Evolutionary conservation across 306 rosid species (phyloP).

Genomic region (Sindora glabra): DNA sequence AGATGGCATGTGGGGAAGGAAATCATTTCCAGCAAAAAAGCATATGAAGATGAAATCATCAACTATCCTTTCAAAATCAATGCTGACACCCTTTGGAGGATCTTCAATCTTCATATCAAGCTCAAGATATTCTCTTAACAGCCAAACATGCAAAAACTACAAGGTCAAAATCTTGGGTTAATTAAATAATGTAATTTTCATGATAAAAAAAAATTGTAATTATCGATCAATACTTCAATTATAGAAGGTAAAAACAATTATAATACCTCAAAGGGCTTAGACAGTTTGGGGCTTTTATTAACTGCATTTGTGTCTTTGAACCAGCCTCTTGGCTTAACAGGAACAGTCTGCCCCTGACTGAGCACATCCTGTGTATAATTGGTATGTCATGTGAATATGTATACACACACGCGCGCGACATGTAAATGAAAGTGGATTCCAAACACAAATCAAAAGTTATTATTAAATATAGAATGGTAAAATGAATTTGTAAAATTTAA

Average conservation of each 20-base stretch:
- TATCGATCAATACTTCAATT: background rate
- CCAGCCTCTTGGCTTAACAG: background rate
- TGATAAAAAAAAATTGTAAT: no score
- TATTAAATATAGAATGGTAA: no score
- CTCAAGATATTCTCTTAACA: constrained; percentile 52
- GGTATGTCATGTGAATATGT: constrained; percentile 7
- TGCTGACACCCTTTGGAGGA: constrained; percentile 18
- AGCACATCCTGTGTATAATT: constrained; percentile 15
- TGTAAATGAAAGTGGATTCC: background rate
- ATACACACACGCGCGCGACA: background rate
- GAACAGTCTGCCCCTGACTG: background rate
- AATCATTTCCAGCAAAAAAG: constrained; percentile 56
- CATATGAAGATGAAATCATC: constrained; percentile 58
- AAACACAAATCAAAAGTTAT: no score
- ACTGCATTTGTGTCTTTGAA: background rate
- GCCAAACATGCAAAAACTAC: constrained; percentile 54
- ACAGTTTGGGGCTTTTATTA: background rate
- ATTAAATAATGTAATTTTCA: no score
- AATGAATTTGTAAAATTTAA: no score
- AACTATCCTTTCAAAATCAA: constrained; percentile 42
- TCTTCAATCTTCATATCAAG: constrained; percentile 36
- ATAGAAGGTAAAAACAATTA: background rate
- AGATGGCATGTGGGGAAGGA: constrained; percentile 55
- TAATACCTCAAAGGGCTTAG: constrained; percentile 32
- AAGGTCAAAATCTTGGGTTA: background rate